Percentiles rank a stretch among this genome's conserved stretches.
These are phyloP conservation scores for Spathaspora sp. DNA, from an alignment of 805 yeast genomes.

Conservation along the genomic window DNA sequence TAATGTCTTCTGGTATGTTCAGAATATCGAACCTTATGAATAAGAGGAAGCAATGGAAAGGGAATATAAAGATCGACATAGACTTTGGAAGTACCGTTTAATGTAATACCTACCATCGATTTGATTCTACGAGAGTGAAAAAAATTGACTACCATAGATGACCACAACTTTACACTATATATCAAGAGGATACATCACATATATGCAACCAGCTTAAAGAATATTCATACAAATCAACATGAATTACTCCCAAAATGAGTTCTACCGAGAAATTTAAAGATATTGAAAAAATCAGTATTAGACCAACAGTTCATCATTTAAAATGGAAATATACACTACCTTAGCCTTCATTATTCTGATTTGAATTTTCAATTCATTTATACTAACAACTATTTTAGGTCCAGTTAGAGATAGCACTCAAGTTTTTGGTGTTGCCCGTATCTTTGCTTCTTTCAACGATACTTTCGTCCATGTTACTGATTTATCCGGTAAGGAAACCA, in stretches of 20 bases:
- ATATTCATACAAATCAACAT: no score
- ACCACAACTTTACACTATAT: neutral
- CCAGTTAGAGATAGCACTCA: slow-evolving; percentile 76
- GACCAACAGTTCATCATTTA: no score
- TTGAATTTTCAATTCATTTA: neutral
- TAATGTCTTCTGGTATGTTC: slow-evolving; percentile 35
- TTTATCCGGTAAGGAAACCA: slow-evolving; percentile 99
- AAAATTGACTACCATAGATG: neutral
- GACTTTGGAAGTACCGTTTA: neutral
- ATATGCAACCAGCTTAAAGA: no score
- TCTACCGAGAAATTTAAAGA: no score
- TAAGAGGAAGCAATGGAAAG: neutral
- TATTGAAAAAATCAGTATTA: no score
- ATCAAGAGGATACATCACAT: neutral
- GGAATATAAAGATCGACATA: neutral
- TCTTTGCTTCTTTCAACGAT: slow-evolving; percentile 99
- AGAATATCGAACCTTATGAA: neutral
- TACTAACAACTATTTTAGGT: slow-evolving; percentile 18
- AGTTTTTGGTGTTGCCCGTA: slow-evolving; percentile 99
- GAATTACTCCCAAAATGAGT: no score
- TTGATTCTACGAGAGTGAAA: no score
- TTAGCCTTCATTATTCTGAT: neutral
- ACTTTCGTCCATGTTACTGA: slow-evolving; percentile 99
- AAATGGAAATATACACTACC: no score
- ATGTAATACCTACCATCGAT: neutral